These are phyloP conservation scores for Escovopsis sp. DNA, from an alignment of 2,329 filamentous ascomycete genomes.

Conservation along the genomic window DNA sequence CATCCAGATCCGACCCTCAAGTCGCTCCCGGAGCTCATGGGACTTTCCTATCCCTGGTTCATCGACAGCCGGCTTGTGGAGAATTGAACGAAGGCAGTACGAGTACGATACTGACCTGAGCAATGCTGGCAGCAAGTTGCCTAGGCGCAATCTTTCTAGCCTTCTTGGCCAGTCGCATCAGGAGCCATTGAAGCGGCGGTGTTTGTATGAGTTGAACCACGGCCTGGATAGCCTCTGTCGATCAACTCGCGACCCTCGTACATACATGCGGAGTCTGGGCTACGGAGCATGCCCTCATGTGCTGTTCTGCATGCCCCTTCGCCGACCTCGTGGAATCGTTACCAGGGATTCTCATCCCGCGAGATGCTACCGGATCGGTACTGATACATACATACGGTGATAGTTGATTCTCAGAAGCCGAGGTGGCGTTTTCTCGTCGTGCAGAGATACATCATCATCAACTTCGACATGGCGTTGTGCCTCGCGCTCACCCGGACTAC, in stretches of 20 bases:
- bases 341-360: neutral
- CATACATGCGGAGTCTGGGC: no score
- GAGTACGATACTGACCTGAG: no score
- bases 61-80: no score
- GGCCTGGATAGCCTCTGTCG: neutral
- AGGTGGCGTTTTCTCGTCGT: constrained; percentile 4
- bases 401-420: constrained; percentile 6
- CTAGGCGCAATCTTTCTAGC: neutral
- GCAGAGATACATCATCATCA: neutral
- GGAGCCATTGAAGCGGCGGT: neutral
- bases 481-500: neutral
- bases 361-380: neutral
- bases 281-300: no score
- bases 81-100: no score
- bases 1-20: no score
- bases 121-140: neutral
- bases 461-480: neutral
- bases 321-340: no score
- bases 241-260: neutral
- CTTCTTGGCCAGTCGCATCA: neutral
- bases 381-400: neutral
- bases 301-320: no score
- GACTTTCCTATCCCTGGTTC: no score
- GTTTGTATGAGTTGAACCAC: neutral
- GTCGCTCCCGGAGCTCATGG: no score